Percentiles rank a stretch among this genome's conserved stretches.
phyloP scores from a whole-genome alignment of 805 yeast genomes.

The Brettanomyces naardenensis region DNA sequence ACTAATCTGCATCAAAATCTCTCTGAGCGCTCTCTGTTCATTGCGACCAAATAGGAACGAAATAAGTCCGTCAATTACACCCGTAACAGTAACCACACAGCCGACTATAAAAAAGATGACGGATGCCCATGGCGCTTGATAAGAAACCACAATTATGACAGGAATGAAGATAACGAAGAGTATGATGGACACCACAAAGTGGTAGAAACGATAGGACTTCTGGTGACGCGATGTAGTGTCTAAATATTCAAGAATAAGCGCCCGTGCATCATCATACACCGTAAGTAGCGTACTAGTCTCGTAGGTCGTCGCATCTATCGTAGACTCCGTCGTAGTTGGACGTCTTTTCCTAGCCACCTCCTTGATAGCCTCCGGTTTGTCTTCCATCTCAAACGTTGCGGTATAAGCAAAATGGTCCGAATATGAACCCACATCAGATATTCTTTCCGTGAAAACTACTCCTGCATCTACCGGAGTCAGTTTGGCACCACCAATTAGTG shows the following conservation, averaged over 20 bases:
- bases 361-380: neutral
- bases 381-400: slow-evolving; percentile 28
- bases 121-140: slow-evolving; percentile 48
- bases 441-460: slow-evolving; percentile 65
- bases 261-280: slow-evolving; percentile 44
- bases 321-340: neutral
- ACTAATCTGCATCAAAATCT: slow-evolving; percentile 63
- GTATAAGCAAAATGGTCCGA: slow-evolving; percentile 91
- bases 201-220: slow-evolving; percentile 53
- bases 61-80: slow-evolving; percentile 67
- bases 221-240: slow-evolving; percentile 51
- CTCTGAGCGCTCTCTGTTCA: slow-evolving; percentile 72
- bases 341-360: neutral
- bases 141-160: slow-evolving; percentile 51
- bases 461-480: slow-evolving; percentile 52
- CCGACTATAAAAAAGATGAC: slow-evolving; percentile 57
- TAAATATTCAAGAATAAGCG: slow-evolving; percentile 37
- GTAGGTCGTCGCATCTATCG: neutral
- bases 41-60: slow-evolving; percentile 71
- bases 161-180: slow-evolving; percentile 46
- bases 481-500: slow-evolving; percentile 55
- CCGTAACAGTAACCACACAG: slow-evolving; percentile 52
- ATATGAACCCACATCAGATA: slow-evolving; percentile 64
- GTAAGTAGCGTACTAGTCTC: slow-evolving; percentile 13
- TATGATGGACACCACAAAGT: slow-evolving; percentile 51